Conservation (phyloP, 140 eudicot genomes). For the Stevia rebaudiana region DNA sequence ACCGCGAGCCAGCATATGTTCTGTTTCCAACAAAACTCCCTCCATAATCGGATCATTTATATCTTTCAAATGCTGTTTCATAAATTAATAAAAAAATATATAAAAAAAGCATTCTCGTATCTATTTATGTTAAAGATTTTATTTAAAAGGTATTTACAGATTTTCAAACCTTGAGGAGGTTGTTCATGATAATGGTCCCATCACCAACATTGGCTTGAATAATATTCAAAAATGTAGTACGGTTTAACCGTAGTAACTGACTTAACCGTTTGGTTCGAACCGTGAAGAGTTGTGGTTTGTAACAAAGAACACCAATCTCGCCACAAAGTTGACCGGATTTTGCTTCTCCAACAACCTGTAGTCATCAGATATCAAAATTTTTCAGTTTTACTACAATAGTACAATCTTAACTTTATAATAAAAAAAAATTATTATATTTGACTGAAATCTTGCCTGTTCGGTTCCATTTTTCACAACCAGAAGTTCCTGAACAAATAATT, state of each 20-base stretch:
- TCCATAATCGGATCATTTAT: conserved; percentile 64
- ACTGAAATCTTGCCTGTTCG: conserved; percentile 59
- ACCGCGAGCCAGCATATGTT: conserved; percentile 84
- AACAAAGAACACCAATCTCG: conserved; percentile 92
- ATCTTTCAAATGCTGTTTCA: conserved; percentile 74
- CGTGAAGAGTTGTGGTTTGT: conserved; percentile 84
- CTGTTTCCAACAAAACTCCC: conserved; percentile 74
- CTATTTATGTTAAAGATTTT: not conserved
- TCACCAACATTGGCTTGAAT: conserved; percentile 95
- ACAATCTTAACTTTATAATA: not conserved
- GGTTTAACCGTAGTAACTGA: conserved; percentile 74
- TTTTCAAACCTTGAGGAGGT: conserved; percentile 66
- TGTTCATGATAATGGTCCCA: conserved; percentile 87
- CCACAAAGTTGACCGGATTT: conserved; percentile 79
- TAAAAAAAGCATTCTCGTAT: not conserved
- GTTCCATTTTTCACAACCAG: conserved; percentile 50
- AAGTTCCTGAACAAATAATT: conserved; percentile 52
- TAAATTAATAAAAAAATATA: conserved; percentile 2
- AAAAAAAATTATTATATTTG: not conserved
- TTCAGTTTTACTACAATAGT: not conserved
- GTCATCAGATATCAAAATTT: not conserved
- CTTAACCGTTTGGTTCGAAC: conserved; percentile 75
- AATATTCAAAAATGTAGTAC: conserved; percentile 66
- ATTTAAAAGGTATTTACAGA: not conserved
- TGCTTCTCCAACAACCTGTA: conserved; percentile 76